phyloP scores from a whole-genome alignment of 805 yeast genomes.

The Metschnikowia corniflorae region DNA sequence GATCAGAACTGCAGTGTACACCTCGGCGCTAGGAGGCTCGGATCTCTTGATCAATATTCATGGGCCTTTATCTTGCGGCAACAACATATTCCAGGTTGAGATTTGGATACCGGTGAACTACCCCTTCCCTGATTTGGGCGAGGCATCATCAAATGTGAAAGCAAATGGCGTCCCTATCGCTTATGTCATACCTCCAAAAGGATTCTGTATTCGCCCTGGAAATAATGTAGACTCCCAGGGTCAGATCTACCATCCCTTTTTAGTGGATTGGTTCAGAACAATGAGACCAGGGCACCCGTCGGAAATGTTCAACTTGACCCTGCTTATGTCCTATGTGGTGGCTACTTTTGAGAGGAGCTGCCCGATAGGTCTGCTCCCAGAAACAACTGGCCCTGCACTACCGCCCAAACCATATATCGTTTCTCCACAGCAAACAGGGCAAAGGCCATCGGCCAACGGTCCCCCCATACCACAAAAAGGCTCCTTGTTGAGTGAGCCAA shows the following conservation, averaged over 20 bases:
- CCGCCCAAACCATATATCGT: constrained; percentile 32
- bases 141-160: constrained; percentile 8
- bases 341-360: constrained; percentile 35
- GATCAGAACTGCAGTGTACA: constrained; percentile 61
- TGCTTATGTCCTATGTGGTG: constrained; percentile 29
- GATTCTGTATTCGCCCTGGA: constrained; percentile 50
- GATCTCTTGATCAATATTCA: constrained; percentile 58
- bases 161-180: constrained; percentile 54
- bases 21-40: constrained; percentile 54
- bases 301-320: constrained; percentile 26
- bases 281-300: constrained; percentile 4
- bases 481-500: constrained; percentile 21
- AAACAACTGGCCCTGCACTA: constrained; percentile 18
- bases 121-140: constrained; percentile 39
- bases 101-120: constrained; percentile 76
- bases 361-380: constrained; percentile 33
- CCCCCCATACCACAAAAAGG: constrained; percentile 28
- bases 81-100: constrained; percentile 46
- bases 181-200: constrained; percentile 55
- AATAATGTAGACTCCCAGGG: constrained; percentile 72
- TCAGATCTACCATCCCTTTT: constrained; percentile 61
- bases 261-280: constrained; percentile 52
- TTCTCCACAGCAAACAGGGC: constrained; percentile 21
- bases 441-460: constrained; percentile 15
- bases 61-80: constrained; percentile 46